Evolutionary conservation across 805 yeast species (phyloP).

Genomic region (Lipomyces sp.): DNA sequence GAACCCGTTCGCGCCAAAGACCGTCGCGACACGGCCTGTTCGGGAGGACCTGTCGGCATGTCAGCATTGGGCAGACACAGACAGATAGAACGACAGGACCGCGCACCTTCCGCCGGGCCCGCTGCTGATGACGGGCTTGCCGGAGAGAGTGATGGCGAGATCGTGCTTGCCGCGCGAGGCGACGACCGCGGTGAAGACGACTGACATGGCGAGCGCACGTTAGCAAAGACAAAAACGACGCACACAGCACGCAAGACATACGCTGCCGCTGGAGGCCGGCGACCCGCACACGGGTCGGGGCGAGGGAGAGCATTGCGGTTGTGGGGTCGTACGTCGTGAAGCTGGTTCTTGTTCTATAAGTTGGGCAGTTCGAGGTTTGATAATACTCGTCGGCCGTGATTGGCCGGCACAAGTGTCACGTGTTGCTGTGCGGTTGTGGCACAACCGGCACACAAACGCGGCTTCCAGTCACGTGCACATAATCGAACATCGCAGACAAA

Average conservation of each 20-base stretch:
- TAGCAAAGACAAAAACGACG: constrained; percentile 1
- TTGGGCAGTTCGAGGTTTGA: too few species aligned
- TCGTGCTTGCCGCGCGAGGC: constrained; percentile 21
- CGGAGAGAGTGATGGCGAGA: constrained; percentile 65
- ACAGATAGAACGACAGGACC: not conserved
- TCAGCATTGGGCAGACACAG: not conserved
- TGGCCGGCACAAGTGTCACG: too few species aligned
- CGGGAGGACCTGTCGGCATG: constrained; percentile 54
- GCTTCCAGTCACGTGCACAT: too few species aligned
- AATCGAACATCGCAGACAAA: too few species aligned
- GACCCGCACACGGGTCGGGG: constrained; percentile 14
- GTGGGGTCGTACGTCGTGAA: not conserved
- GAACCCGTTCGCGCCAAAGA: constrained; percentile 79
- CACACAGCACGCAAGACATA: constrained; percentile 1
- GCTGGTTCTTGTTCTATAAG: not conserved
- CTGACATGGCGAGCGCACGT: not conserved
- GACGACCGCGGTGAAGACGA: not conserved
- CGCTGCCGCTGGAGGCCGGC: constrained; percentile 10
- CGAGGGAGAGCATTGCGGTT: constrained; percentile 10
- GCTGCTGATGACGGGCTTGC: constrained; percentile 65
- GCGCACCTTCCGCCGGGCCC: constrained; percentile 65
- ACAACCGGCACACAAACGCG: too few species aligned
- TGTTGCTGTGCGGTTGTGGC: not conserved
- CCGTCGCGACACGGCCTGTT: constrained; percentile 85
- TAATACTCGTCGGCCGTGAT: too few species aligned